Percentiles rank a stretch among this genome's conserved stretches.
Evolutionary conservation across 2,329 filamentous ascomycete species (phyloP).

Genomic region (Phyllosticta citribraziliensis): DNA sequence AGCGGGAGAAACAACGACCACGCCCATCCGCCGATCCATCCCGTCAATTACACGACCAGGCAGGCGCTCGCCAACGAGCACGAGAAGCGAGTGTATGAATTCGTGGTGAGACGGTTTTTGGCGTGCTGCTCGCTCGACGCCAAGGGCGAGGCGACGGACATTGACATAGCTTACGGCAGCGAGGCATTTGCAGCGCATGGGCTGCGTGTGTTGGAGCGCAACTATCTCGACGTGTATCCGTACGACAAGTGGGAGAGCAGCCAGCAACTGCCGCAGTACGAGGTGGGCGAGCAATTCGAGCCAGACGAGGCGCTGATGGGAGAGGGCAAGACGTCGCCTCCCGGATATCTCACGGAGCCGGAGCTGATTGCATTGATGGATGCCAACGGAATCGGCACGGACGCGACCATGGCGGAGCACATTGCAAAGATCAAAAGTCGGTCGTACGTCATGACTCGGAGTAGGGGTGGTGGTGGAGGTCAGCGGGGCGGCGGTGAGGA

Average conservation of each 20-base stretch:
- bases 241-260: constrained; percentile 96
- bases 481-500: constrained; percentile 23
- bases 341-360: constrained; percentile 83
- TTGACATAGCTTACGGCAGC: constrained; percentile 74
- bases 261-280: constrained; percentile 69
- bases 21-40: constrained; percentile 94
- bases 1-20: constrained; percentile 87
- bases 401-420: constrained; percentile 98
- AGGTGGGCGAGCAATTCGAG: constrained; percentile 69
- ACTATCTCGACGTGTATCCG: constrained; percentile 90
- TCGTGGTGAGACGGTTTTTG: constrained; percentile 81
- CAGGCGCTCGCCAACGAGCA: constrained; percentile 50
- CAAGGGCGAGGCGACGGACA: constrained; percentile 71
- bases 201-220: constrained; percentile 73
- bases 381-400: constrained; percentile 94
- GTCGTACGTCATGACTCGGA: constrained; percentile 66
- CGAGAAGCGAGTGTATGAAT: constrained; percentile 79
- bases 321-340: constrained; percentile 81
- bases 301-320: constrained; percentile 82
- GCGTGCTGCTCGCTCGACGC: constrained; percentile 95
- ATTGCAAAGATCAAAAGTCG: constrained; percentile 91
- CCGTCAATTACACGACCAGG: constrained; percentile 71
- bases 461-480: constrained; percentile 28
- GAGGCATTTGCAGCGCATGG: constrained; percentile 78
- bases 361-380: constrained; percentile 97